These are phyloP conservation scores for Monilinia polystroma DNA, from an alignment of 2,329 filamentous ascomycete species.

Conservation along the genomic window DNA sequence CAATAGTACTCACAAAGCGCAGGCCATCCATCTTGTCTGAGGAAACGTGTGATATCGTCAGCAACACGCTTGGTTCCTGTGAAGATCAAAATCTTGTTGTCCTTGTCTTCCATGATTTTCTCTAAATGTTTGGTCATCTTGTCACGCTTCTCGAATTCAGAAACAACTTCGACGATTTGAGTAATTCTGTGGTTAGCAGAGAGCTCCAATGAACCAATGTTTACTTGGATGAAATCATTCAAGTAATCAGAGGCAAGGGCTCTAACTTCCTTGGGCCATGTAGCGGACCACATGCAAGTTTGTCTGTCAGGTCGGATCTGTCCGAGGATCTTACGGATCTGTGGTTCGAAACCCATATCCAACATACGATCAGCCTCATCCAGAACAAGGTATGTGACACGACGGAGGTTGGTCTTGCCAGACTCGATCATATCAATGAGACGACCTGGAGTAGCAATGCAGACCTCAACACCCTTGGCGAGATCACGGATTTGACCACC, in stretches of 20 bases:
- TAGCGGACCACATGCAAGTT: conserved; percentile 99
- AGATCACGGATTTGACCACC: conserved; percentile 96
- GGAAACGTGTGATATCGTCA: conserved; percentile 95
- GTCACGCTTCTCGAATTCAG: conserved; percentile 96
- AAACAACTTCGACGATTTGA: conserved; percentile 94
- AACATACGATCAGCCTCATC: conserved; percentile 99
- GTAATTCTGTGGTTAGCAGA: conserved; percentile 97
- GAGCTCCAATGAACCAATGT: conserved; percentile 94
- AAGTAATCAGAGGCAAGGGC: conserved; percentile 88
- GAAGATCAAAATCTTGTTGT: conserved; percentile 95
- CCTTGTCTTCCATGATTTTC: conserved; percentile 95
- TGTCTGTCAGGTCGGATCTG: conserved; percentile 98
- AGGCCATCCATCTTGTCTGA: conserved; percentile 97
- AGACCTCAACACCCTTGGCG: conserved; percentile 92
- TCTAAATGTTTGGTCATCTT: conserved; percentile 97
- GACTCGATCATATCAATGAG: conserved; percentile 98
- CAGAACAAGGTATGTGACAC: conserved; percentile 96
- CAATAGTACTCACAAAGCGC: conserved; percentile 74
- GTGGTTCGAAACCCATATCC: conserved; percentile 99
- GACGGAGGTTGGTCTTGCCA: conserved; percentile 95
- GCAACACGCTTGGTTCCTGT: conserved; percentile 92
- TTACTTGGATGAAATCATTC: conserved; percentile 96
- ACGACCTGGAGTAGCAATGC: conserved; percentile 96
- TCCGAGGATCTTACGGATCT: conserved; percentile 97
- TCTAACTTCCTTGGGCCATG: conserved; percentile 98